phyloP scores from a whole-genome alignment of 306 rosid species.

The Cyclanthera cordifolia region DNA sequence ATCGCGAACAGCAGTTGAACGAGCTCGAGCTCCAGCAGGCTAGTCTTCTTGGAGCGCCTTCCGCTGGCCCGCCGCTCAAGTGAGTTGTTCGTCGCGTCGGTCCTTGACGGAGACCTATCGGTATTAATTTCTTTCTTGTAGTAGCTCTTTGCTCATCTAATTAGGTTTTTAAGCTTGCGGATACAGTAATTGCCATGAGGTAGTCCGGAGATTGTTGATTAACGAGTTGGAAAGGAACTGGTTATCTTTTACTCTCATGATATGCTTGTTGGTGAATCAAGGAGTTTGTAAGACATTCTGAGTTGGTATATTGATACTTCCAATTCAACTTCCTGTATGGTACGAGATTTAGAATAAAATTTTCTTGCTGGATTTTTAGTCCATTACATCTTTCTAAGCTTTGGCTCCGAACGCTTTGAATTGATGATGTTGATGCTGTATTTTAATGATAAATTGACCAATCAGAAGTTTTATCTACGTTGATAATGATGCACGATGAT shows the following conservation, averaged over 20 bases:
- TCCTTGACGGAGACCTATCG: background rate
- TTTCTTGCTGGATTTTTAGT: background rate
- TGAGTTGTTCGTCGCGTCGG: conserved; percentile 21
- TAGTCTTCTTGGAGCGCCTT: conserved; percentile 63
- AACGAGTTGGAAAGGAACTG: background rate
- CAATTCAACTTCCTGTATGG: background rate
- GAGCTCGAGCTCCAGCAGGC: conserved; percentile 91
- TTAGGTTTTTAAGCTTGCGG: background rate
- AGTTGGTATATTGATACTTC: background rate
- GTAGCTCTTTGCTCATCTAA: background rate
- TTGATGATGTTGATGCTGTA: background rate
- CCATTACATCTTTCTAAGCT: background rate
- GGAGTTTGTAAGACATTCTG: background rate
- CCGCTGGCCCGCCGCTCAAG: conserved; percentile 24
- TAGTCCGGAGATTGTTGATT: background rate
- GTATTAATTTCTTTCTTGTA: background rate
- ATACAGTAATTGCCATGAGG: background rate
- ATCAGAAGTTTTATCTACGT: background rate
- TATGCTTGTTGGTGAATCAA: background rate
- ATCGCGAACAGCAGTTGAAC: conserved; percentile 87
- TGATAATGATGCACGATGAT: background rate
- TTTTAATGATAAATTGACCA: background rate
- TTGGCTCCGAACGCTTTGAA: background rate
- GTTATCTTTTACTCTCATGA: background rate
- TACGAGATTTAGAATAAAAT: background rate